Conservation (phyloP, 1,284 basidiomycete species). For the Sporisorium exsertum region DNA sequence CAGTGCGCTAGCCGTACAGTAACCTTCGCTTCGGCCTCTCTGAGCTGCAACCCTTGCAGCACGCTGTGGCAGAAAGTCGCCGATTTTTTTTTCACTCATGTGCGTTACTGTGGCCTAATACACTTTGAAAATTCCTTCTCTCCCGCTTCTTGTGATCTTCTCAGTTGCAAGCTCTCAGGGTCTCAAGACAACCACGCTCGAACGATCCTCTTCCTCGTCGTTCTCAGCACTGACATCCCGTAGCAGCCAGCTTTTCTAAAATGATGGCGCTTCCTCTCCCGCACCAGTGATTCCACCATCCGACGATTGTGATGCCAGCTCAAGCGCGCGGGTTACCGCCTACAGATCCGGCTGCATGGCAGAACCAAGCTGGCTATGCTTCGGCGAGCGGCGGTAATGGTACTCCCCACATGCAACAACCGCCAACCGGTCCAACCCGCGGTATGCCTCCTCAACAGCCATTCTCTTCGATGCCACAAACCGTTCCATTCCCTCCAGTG, state of each 20-base stretch:
- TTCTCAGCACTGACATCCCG: not conserved
- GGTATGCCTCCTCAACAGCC: slow-evolving; percentile 2
- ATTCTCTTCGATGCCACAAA: not conserved
- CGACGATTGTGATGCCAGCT: slow-evolving; percentile 16
- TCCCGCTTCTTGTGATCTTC: not conserved
- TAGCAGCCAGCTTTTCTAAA: not conserved
- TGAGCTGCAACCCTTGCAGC: not conserved
- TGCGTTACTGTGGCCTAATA: not conserved
- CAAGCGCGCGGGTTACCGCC: slow-evolving; percentile 14
- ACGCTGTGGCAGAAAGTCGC: not conserved
- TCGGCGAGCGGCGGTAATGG: slow-evolving; percentile 2
- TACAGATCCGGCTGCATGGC: slow-evolving; percentile 15
- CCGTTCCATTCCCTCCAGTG: not conserved
- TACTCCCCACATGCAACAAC: slow-evolving; percentile 5
- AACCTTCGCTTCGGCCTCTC: not conserved
- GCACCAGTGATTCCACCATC: not conserved
- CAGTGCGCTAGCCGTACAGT: slow-evolving; percentile 2
- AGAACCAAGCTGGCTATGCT: slow-evolving; percentile 12
- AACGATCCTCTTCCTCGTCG: not conserved
- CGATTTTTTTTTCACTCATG: not conserved
- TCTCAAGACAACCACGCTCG: not conserved
- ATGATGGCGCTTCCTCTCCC: not conserved
- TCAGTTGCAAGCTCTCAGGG: not conserved
- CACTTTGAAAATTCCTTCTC: not conserved
- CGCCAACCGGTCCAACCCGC: slow-evolving; percentile 28